Base-by-base conservation (phyloP, 2,329 filamentous ascomycete species). In the Lachnellula subtilissima region DNA sequence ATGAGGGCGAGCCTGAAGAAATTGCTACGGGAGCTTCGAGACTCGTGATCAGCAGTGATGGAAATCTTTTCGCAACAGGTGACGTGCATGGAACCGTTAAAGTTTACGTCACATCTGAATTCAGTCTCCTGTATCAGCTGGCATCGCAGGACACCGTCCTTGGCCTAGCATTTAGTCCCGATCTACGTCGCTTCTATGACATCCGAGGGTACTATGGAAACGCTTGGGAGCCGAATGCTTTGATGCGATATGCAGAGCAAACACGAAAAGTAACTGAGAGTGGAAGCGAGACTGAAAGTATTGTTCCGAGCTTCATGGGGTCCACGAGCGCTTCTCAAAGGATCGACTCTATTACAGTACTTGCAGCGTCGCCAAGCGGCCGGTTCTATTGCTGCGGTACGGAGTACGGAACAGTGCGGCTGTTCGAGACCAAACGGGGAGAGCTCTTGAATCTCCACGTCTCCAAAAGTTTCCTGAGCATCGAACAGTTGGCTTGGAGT, bases 1-100 rank as follows among this genome's bases (percentile, higher is more conserved):
- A 70, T 23, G 64, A 67, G 5, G 64, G 63, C 42, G 62, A 70
- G 17, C 50, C 57, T 14, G 60, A 67, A n/a, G 67, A 67, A 45
- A 28, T 39, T 22, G 9, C 15, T 36, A 50, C 39, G 11, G 47
- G 39, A 35, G 46, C 46, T 17, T 35, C 6, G 14, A 39, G 23
- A 14, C n/a, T 54, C 25, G 46, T 39, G 14, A 14, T 46, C 22
- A 54, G 53, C 28, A 28, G 23, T n/a, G 53, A 54, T 40, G 53
- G 53, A 5, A 43, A 35, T n/a, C 17, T 54, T 32, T 37, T 54
- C 17, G n/a, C 25, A 7, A 50, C 47, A 8, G 45, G 47, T 37
- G 53, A 50, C 36, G 36, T 37, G 9, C 36, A 37, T 37, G 36
- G 36, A 37, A 37, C 36, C 9, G 36, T 37, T 15, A 37, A 37